phyloP scores from a whole-genome alignment of 1,284 basidiomycete genomes.

The Ganoderma leucocontextum region DNA sequence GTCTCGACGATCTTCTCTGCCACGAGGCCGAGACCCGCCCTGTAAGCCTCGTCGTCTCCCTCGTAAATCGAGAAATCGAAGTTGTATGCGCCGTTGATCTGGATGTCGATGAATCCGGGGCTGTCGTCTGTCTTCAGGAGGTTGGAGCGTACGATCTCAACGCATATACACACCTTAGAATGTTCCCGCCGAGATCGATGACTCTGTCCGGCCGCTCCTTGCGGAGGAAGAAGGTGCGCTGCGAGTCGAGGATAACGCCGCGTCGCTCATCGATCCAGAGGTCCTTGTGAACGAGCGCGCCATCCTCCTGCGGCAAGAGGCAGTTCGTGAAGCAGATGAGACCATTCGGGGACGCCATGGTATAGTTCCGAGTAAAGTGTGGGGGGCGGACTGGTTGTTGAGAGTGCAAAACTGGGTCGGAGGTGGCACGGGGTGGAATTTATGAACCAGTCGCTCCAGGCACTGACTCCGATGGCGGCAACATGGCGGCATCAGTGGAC shows the following conservation, averaged over 20 bases:
- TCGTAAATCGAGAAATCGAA: slow-evolving; percentile 89
- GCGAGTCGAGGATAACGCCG: slow-evolving; percentile 69
- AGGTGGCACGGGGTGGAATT: background rate
- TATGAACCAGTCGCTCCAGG: slow-evolving; percentile 4
- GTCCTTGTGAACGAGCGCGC: slow-evolving; percentile 71
- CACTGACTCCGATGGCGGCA: slow-evolving; percentile 7
- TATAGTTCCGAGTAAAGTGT: background rate
- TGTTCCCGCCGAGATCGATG: slow-evolving; percentile 76
- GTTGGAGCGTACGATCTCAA: too few species aligned
- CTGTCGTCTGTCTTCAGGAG: slow-evolving; percentile 44
- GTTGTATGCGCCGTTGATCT: slow-evolving; percentile 90
- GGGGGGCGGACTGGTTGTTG: background rate
- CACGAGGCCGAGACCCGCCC: slow-evolving; percentile 73
- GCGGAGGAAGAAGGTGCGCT: slow-evolving; percentile 73
- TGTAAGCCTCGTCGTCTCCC: slow-evolving; percentile 73
- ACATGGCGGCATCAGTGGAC: slow-evolving; percentile 5
- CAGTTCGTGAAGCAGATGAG: slow-evolving; percentile 89
- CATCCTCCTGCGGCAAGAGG: slow-evolving; percentile 78
- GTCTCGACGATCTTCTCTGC: slow-evolving; percentile 85
- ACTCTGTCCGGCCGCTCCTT: slow-evolving; percentile 67
- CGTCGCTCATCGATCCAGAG: slow-evolving; percentile 79
- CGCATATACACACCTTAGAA: slow-evolving; percentile 61
- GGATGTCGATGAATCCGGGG: slow-evolving; percentile 82
- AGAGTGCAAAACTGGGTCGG: background rate
- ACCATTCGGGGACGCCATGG: slow-evolving; percentile 59